phyloP scores from a whole-genome alignment of 352 stramenopile genomes.

The Pythium coloratum region DNA sequence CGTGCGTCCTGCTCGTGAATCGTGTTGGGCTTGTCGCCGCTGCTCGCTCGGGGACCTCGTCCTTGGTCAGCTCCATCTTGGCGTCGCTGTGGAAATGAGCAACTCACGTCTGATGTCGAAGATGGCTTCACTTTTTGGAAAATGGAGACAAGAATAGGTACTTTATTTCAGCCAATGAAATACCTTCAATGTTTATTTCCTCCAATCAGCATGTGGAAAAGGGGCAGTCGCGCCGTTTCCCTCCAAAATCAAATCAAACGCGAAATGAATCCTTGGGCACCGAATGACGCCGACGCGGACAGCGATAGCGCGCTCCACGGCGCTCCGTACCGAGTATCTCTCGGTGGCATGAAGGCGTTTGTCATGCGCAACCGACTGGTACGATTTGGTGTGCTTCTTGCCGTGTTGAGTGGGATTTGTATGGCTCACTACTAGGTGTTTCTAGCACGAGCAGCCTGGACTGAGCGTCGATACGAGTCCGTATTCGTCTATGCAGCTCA shows the following conservation, averaged over 20 bases:
- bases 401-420: not conserved
- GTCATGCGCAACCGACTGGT: slow-evolving; percentile 40
- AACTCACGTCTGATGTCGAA: not conserved
- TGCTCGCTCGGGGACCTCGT: not conserved
- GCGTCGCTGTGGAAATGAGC: slow-evolving; percentile 4
- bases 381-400: not conserved
- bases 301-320: slow-evolving; percentile 6
- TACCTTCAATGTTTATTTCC: slow-evolving; percentile 1
- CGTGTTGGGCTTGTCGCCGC: slow-evolving; percentile 1
- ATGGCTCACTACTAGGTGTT: not conserved
- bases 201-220: slow-evolving; percentile 14
- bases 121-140: slow-evolving; percentile 22
- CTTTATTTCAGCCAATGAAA: slow-evolving; percentile 5
- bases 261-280: slow-evolving; percentile 42
- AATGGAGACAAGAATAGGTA: slow-evolving; percentile 14
- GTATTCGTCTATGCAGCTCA: slow-evolving; percentile 34
- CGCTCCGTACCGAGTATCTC: slow-evolving; percentile 24
- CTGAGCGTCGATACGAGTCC: slow-evolving; percentile 10
- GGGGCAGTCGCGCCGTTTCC: not conserved
- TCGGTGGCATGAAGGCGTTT: slow-evolving; percentile 44
- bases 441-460: slow-evolving; percentile 7
- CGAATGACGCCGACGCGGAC: slow-evolving; percentile 4
- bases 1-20: not conserved
- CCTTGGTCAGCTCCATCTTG: not conserved
- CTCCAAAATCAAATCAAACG: not conserved